Evolutionary conservation across 768 basidiomycete genomes (phyloP).

Genomic region (Suillus discolor): DNA sequence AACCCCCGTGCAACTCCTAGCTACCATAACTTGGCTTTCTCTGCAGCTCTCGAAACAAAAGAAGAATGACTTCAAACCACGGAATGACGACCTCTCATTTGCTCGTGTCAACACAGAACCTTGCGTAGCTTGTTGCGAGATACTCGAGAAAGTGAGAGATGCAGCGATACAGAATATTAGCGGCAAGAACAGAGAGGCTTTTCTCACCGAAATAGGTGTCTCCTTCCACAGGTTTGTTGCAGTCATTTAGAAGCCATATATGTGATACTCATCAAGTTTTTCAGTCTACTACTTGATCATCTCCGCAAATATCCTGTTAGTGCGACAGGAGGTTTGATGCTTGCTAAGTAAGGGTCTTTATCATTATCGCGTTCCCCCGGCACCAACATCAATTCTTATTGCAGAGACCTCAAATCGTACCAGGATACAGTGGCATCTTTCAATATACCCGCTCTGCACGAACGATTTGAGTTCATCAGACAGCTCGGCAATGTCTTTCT

Average conservation of each 20-base stretch:
- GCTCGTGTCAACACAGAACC: constrained; percentile 95
- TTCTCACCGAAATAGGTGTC: constrained; percentile 92
- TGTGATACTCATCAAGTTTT: constrained; percentile 1
- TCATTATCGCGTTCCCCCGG: constrained; percentile 1
- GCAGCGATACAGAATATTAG: constrained; percentile 74
- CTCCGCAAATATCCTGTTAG: constrained; percentile 95
- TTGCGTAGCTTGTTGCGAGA: constrained; percentile 83
- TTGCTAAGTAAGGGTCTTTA: constrained; percentile 77
- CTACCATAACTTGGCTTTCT: constrained; percentile 73
- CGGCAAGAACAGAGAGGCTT: constrained; percentile 91
- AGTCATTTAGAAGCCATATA: background rate
- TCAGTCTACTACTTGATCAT: constrained; percentile 89
- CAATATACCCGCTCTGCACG: constrained; percentile 78
- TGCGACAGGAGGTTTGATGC: constrained; percentile 95
- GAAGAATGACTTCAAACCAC: constrained; percentile 94
- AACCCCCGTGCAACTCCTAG: constrained; percentile 38
- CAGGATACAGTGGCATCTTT: constrained; percentile 90
- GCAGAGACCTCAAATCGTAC: constrained; percentile 93
- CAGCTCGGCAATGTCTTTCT: constrained; percentile 98
- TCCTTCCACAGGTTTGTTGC: constrained; percentile 81
- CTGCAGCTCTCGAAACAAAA: constrained; percentile 88
- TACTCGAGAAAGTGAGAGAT: constrained; percentile 79
- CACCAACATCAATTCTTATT: constrained; percentile 4
- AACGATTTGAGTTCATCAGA: constrained; percentile 97
- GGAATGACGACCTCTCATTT: constrained; percentile 94